phyloP scores from a whole-genome alignment of 2,329 filamentous ascomycete genomes.

The Diplodia mutila region DNA sequence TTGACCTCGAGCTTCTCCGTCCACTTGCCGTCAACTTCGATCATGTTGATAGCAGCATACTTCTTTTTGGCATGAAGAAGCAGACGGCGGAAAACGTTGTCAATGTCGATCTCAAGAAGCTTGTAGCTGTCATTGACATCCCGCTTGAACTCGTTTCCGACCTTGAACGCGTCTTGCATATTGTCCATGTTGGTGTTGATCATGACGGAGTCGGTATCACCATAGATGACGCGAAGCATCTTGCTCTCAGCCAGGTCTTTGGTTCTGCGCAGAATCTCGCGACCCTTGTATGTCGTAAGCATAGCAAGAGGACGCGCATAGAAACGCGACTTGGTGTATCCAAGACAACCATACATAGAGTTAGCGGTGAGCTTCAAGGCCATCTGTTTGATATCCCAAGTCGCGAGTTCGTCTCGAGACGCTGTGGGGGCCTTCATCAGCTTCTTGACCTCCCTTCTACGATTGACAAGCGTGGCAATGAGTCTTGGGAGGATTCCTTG shows the following conservation, averaged over 20 bases:
- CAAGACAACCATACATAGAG: conserved; percentile 99
- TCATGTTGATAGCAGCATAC: conserved; percentile 94
- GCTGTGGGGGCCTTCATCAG: conserved; percentile 95
- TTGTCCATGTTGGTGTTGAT: conserved; percentile 98
- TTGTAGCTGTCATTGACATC: conserved; percentile 92
- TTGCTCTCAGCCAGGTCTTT: conserved; percentile 94
- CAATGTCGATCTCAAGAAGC: conserved; percentile 95
- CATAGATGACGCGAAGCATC: conserved; percentile 93
- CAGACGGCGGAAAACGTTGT: conserved; percentile 93
- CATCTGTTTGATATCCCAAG: conserved; percentile 98
- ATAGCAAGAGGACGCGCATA: conserved; percentile 94
- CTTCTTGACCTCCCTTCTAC: conserved; percentile 89
- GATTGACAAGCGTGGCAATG: conserved; percentile 87
- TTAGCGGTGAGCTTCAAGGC: conserved; percentile 97
- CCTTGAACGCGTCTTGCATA: conserved; percentile 84
- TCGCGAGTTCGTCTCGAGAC: conserved; percentile 81
- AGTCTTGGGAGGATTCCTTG: conserved; percentile 87
- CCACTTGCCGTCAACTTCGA: conserved; percentile 85
- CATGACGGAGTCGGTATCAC: conserved; percentile 99
- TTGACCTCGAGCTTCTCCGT: conserved; percentile 97
- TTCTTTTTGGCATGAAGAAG: conserved; percentile 98
- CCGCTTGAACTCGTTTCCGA: conserved; percentile 93
- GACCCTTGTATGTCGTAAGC: conserved; percentile 94
- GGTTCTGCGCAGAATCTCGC: conserved; percentile 94
- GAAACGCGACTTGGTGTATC: conserved; percentile 95